Percentiles rank a stretch among this genome's conserved stretches.
These are phyloP conservation scores for Camellia oleifera DNA, from an alignment of 179 eudicot species.

Conservation along the genomic window DNA sequence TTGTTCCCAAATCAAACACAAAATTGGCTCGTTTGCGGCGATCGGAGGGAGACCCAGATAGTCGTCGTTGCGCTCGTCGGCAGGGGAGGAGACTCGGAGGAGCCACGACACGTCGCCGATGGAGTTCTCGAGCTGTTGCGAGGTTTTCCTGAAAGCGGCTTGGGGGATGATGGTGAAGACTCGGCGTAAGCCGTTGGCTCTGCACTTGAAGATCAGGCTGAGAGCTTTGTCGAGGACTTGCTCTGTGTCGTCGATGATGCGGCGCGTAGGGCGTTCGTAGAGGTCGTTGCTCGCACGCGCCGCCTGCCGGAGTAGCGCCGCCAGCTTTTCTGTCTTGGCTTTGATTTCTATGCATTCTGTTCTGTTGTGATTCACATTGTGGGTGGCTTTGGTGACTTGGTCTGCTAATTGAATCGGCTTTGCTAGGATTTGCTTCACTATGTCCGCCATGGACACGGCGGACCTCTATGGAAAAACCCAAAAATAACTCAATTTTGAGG, in stretches of 20 bases:
- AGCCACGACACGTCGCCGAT: conserved; percentile 86
- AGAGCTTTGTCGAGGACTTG: conserved; percentile 76
- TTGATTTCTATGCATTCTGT: conserved; percentile 76
- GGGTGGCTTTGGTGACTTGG: conserved; percentile 65
- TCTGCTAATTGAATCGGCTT: conserved; percentile 81
- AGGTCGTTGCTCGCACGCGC: conserved; percentile 81
- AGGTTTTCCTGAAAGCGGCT: conserved; percentile 68
- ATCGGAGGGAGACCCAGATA: conserved; percentile 85
- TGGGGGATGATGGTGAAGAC: conserved; percentile 79
- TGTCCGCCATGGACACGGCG: conserved; percentile 42
- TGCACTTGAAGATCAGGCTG: conserved; percentile 56
- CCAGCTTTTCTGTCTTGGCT: conserved; percentile 61
- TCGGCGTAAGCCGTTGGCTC: conserved; percentile 66
- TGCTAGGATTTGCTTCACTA: conserved; percentile 78
- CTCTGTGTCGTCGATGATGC: conserved; percentile 78
- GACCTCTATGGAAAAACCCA: conserved; percentile 10
- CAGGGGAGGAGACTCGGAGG: conserved; percentile 69
- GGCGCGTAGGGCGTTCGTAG: conserved; percentile 86
- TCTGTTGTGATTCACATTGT: conserved; percentile 55
- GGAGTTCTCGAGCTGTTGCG: conserved; percentile 68
- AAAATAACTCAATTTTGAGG: not conserved
- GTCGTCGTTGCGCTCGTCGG: conserved; percentile 51
- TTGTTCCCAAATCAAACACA: conserved; percentile 89
- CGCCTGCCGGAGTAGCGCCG: conserved; percentile 79
- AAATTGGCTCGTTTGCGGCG: conserved; percentile 89